Evolutionary conservation across 1,284 basidiomycete species (phyloP).

Genomic region (Ceratorhiza oryzae-sativae): DNA sequence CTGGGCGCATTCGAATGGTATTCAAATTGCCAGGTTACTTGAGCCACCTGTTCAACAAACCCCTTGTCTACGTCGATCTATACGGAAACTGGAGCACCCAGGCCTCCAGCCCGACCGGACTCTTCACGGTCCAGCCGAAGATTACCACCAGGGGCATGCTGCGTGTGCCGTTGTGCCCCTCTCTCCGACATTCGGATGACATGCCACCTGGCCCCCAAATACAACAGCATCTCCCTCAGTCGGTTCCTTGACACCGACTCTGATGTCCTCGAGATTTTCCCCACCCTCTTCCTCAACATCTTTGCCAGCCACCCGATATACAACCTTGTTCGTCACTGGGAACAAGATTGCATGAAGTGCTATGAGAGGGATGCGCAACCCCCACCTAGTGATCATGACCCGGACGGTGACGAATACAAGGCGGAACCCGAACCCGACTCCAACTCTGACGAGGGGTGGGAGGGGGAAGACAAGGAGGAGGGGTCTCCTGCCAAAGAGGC

Average conservation of each 20-base stretch:
- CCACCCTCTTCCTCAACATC: slow-evolving; percentile 20
- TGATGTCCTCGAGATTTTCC: slow-evolving; percentile 1
- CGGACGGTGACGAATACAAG: no score
- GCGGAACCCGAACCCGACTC: no score
- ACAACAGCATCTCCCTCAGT: neutral
- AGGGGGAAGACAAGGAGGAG: no score
- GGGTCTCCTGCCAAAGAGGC: no score
- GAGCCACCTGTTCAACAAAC: neutral
- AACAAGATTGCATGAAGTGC: neutral
- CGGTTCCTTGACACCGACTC: neutral
- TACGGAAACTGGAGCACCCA: neutral
- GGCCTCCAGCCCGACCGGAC: neutral
- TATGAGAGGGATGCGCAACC: no score
- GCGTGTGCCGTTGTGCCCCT: neutral
- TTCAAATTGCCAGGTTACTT: neutral
- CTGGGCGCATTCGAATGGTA: slow-evolving; percentile 6
- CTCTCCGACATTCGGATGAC: slow-evolving; percentile 12
- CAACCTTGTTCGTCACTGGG: slow-evolving; percentile 22
- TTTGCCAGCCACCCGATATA: slow-evolving; percentile 1
- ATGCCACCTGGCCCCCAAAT: slow-evolving; percentile 6
- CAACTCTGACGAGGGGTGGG: no score
- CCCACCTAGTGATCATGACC: no score
- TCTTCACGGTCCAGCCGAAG: neutral
- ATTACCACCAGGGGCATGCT: neutral
- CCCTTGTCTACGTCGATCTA: slow-evolving; percentile 22